Conservation (phyloP, 495 filamentous ascomycete species). For the Annulohypoxylon stygium region DNA sequence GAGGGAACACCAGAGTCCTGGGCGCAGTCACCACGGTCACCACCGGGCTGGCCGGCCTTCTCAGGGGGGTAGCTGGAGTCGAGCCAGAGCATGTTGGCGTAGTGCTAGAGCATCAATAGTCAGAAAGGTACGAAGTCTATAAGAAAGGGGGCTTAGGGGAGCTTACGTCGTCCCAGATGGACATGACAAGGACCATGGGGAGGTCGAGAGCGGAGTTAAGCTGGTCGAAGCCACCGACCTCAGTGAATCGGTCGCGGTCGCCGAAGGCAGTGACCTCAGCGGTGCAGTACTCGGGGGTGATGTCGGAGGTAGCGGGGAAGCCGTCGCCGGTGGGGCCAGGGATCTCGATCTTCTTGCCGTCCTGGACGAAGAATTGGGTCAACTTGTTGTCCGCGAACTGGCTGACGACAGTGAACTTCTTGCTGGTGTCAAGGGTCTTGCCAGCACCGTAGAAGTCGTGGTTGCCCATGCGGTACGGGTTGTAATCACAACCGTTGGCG, state of each 20-base stretch:
- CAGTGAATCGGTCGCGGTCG: conserved; percentile 69
- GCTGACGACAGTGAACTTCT: conserved; percentile 80
- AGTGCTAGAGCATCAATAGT: conserved; percentile 57
- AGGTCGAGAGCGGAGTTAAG: conserved; percentile 69
- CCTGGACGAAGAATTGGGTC: conserved; percentile 79
- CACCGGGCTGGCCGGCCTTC: conserved; percentile 68
- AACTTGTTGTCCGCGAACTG: conserved; percentile 76
- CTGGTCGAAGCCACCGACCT: conserved; percentile 69
- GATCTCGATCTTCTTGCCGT: conserved; percentile 72
- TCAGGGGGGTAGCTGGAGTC: conserved; percentile 79
- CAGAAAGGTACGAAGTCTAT: background rate
- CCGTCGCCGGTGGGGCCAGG: conserved; percentile 65
- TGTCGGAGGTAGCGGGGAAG: conserved; percentile 65
- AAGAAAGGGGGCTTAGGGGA: conserved; percentile 2
- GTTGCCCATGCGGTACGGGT: conserved; percentile 77
- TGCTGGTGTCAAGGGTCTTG: conserved; percentile 72
- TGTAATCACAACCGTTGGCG: conserved; percentile 81
- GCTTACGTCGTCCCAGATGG: conserved; percentile 78
- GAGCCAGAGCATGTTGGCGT: conserved; percentile 86
- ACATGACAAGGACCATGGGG: conserved; percentile 83
- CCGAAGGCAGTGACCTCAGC: conserved; percentile 72
- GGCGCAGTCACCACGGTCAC: conserved; percentile 76
- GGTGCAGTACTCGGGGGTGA: conserved; percentile 73
- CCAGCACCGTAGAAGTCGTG: conserved; percentile 72
- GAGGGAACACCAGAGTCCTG: conserved; percentile 70